These are phyloP conservation scores for Pichia sp. DNA, from an alignment of 1,139 yeast species.

Conservation along the genomic window DNA sequence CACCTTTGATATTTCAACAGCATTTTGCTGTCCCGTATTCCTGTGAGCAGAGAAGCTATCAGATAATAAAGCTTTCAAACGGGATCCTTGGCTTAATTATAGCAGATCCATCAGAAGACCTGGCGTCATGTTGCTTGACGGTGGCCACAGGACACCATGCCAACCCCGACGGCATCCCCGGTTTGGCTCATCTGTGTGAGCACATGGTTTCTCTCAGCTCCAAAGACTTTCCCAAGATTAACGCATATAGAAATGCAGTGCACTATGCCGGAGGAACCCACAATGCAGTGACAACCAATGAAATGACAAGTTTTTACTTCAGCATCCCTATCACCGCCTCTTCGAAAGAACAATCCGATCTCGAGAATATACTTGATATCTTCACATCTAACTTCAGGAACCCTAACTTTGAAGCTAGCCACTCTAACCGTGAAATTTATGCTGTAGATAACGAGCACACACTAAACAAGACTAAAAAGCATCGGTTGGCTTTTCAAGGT, in stretches of 20 bases:
- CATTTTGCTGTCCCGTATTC: slow-evolving; percentile 34
- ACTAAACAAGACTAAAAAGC: slow-evolving; percentile 40
- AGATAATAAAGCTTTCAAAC: slow-evolving; percentile 46
- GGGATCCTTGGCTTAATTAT: slow-evolving; percentile 50
- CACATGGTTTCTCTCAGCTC: slow-evolving; percentile 63
- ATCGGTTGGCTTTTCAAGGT: slow-evolving; percentile 55
- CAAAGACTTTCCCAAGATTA: slow-evolving; percentile 46
- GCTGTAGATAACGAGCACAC: slow-evolving; percentile 65
- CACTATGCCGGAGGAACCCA: slow-evolving; percentile 48
- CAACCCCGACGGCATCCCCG: slow-evolving; percentile 53
- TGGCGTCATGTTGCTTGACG: slow-evolving; percentile 47
- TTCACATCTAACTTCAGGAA: slow-evolving; percentile 48
- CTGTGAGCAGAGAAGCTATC: slow-evolving; percentile 35
- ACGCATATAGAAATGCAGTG: slow-evolving; percentile 42
- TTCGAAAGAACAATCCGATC: slow-evolving; percentile 29
- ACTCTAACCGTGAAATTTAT: slow-evolving; percentile 47
- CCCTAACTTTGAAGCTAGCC: slow-evolving; percentile 46
- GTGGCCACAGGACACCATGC: slow-evolving; percentile 61
- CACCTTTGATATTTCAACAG: background rate
- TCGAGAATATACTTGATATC: slow-evolving; percentile 43
- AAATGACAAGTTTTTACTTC: slow-evolving; percentile 56
- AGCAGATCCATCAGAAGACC: slow-evolving; percentile 50
- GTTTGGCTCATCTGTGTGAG: slow-evolving; percentile 73
- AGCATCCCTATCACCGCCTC: slow-evolving; percentile 43
- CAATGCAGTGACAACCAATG: slow-evolving; percentile 68